These are phyloP conservation scores for Yamadazyma paraphyllophila DNA, from an alignment of 805 yeast species.

Conservation along the genomic window DNA sequence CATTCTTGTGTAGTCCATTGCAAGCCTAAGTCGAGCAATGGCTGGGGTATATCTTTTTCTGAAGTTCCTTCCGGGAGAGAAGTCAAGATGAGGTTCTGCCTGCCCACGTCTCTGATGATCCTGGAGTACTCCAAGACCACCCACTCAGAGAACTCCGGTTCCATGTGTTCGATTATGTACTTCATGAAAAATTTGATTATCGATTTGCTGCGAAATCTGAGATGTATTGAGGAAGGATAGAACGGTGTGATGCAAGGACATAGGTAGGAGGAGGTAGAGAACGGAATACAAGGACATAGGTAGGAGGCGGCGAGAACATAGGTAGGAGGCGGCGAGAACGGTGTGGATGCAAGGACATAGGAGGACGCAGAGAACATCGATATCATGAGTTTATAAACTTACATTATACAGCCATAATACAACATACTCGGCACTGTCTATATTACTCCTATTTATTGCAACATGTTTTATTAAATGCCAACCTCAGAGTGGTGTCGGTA, in stretches of 20 bases:
- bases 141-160: conserved; percentile 95
- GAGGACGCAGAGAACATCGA: no score
- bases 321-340: no score
- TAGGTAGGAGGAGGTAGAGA: no score
- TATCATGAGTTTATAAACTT: no score
- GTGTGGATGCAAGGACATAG: no score
- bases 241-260: no score
- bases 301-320: no score
- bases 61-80: conserved; percentile 69
- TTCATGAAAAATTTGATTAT: conserved; percentile 53
- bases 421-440: no score
- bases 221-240: not conserved
- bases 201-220: not conserved
- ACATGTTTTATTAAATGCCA: conserved; percentile 33
- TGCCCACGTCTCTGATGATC: conserved; percentile 80
- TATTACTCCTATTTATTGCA: conserved; percentile 1
- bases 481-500: conserved; percentile 39
- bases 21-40: conserved; percentile 58
- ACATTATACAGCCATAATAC: not conserved
- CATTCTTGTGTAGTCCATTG: conserved; percentile 83
- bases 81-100: conserved; percentile 67
- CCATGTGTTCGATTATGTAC: conserved; percentile 97
- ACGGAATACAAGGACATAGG: no score
- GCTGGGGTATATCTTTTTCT: conserved; percentile 60
- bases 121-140: conserved; percentile 83